Evolutionary conservation across 2,329 filamentous ascomycete species (phyloP).

Genomic region (Alternaria solani): DNA sequence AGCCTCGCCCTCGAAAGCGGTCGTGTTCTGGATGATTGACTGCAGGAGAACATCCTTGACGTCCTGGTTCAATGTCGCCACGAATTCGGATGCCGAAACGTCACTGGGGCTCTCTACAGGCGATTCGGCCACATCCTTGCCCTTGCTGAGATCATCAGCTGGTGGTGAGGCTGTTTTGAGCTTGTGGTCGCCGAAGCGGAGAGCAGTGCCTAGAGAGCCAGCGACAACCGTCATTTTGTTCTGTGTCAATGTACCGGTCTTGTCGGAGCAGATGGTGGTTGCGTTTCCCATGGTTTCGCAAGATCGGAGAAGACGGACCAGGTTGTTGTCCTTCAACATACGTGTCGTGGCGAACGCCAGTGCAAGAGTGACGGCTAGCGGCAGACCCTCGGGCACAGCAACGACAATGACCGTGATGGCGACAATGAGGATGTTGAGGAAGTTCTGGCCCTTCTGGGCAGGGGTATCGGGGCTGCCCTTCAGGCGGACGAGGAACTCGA

Average conservation of each 20-base stretch:
- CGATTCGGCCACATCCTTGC: conserved; percentile 41
- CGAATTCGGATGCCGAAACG: conserved; percentile 63
- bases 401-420: conserved; percentile 73
- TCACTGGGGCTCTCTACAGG: conserved; percentile 55
- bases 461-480: conserved; percentile 62
- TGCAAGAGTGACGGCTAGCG: conserved; percentile 72
- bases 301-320: conserved; percentile 72
- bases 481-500: conserved; percentile 80
- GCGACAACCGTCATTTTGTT: conserved; percentile 71
- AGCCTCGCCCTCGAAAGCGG: conserved; percentile 54
- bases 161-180: conserved; percentile 31
- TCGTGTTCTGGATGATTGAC: conserved; percentile 57
- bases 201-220: conserved; percentile 69
- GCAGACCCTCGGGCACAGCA: conserved; percentile 72
- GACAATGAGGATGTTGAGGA: conserved; percentile 69
- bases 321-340: conserved; percentile 74
- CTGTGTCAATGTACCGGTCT: conserved; percentile 52
- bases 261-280: conserved; percentile 78
- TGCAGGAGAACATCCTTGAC: conserved; percentile 67
- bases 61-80: conserved; percentile 59
- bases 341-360: conserved; percentile 72
- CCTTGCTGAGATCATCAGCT: conserved; percentile 42
- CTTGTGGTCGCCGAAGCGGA: conserved; percentile 62
- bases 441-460: conserved; percentile 78
- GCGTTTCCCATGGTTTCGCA: conserved; percentile 78